Evolutionary conservation across 2,329 filamentous ascomycete genomes (phyloP).

Genomic region (Anthostomella pinea): DNA sequence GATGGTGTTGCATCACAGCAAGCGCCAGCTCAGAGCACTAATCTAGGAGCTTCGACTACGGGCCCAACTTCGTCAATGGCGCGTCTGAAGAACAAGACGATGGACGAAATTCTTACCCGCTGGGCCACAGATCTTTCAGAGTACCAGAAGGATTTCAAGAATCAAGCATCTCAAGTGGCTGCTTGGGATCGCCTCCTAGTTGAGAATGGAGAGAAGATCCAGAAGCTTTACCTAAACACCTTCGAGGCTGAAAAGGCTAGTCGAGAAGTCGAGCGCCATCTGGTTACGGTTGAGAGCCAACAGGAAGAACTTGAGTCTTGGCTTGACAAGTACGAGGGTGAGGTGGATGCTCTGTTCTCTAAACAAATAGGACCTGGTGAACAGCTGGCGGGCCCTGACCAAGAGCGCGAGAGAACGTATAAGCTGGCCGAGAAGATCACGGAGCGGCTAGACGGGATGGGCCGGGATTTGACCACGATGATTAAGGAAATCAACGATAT

Average conservation of each 20-base stretch:
- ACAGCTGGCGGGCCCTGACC: conserved; percentile 80
- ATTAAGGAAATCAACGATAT: conserved; percentile 97
- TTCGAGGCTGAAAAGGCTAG: conserved; percentile 93
- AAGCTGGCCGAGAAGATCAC: conserved; percentile 92
- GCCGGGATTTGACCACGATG: conserved; percentile 89
- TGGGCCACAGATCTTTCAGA: conserved; percentile 95
- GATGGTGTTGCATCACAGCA: conserved; percentile 27
- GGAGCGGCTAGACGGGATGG: conserved; percentile 88
- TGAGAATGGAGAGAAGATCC: conserved; percentile 92
- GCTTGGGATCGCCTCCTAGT: conserved; percentile 90
- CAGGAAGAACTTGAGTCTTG: conserved; percentile 87
- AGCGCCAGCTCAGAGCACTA: conserved; percentile 26
- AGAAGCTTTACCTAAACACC: conserved; percentile 86
- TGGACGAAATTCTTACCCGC: conserved; percentile 96
- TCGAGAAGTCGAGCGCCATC: conserved; percentile 88
- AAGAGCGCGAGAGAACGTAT: conserved; percentile 94
- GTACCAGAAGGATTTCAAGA: conserved; percentile 95
- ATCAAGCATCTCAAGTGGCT: conserved; percentile 82
- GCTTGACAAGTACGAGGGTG: conserved; percentile 86
- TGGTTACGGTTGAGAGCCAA: conserved; percentile 84
- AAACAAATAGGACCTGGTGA: conserved; percentile 75
- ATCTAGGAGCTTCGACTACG: conserved; percentile 69
- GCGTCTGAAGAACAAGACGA: conserved; percentile 94
- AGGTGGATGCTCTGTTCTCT: conserved; percentile 84
- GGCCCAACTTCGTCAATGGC: conserved; percentile 83